phyloP scores from a whole-genome alignment of 1,284 basidiomycete genomes.

The Volvariella surrecta region DNA sequence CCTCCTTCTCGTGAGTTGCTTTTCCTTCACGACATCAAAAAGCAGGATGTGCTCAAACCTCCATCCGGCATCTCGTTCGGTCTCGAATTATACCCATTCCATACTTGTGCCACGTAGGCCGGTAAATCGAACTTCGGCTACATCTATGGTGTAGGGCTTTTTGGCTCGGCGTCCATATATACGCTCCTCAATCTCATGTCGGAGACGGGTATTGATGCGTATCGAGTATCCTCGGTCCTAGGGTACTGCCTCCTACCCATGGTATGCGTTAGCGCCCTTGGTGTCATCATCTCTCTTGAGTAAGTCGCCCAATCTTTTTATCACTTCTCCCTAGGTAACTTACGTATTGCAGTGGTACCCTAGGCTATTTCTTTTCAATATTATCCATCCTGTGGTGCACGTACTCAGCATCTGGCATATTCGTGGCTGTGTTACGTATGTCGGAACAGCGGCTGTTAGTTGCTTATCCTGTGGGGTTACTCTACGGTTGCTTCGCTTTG shows the following conservation, averaged over 20 bases:
- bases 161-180: conserved; percentile 94
- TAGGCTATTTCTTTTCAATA: conserved; percentile 78
- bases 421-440: conserved; percentile 89
- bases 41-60: background rate
- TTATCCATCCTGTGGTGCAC: conserved; percentile 92
- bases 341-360: conserved; percentile 44
- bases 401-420: conserved; percentile 89
- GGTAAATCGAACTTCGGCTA: conserved; percentile 99
- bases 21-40: background rate
- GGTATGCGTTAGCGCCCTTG: conserved; percentile 90
- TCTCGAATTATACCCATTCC: conserved; percentile 5
- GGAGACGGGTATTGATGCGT: conserved; percentile 91
- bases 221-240: conserved; percentile 91
- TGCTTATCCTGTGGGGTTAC: conserved; percentile 86
- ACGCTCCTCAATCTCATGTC: conserved; percentile 97
- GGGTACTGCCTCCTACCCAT: conserved; percentile 97
- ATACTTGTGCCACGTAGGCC: conserved; percentile 44
- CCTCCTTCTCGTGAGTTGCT: conserved; percentile 72
- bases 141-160: conserved; percentile 95
- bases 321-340: conserved; percentile 6
- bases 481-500: conserved; percentile 90
- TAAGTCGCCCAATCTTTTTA: conserved; percentile 35
- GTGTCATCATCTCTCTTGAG: conserved; percentile 86
- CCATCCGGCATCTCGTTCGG: conserved; percentile 3
- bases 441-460: conserved; percentile 88